phyloP scores from a whole-genome alignment of 2,329 filamentous ascomycete genomes.

The Ophiostoma australiae region DNA sequence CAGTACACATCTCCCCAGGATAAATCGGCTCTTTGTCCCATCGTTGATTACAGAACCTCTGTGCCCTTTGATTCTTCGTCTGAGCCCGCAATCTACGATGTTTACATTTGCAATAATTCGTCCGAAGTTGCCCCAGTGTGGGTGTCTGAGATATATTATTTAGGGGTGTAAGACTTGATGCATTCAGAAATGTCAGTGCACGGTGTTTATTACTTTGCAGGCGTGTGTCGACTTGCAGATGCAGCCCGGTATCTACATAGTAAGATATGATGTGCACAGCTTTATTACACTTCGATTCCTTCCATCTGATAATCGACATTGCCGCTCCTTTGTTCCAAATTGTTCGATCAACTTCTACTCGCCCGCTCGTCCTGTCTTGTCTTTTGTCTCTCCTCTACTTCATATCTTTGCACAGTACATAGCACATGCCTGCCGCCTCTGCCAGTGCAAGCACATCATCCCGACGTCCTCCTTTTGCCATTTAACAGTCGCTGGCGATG shows the following conservation, averaged over 20 bases:
- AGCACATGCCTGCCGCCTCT: background rate
- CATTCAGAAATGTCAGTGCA: no score
- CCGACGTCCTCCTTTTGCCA: background rate
- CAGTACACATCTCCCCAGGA: background rate
- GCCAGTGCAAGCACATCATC: background rate
- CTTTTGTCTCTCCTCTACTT: background rate
- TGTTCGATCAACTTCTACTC: background rate
- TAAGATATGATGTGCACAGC: no score
- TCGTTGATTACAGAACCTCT: background rate
- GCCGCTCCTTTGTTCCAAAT: background rate
- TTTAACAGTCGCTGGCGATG: background rate
- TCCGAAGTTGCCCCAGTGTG: background rate
- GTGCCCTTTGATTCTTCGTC: background rate
- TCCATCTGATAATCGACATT: slow-evolving; percentile 3
- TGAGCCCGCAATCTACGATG: background rate
- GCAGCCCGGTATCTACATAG: background rate
- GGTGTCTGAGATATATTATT: background rate
- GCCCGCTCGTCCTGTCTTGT: background rate
- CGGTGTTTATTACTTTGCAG: background rate
- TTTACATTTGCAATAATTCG: background rate
- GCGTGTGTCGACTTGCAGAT: background rate
- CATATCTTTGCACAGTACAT: background rate
- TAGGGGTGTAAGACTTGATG: background rate
- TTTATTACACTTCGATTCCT: background rate
- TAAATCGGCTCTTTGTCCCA: background rate